A percentile compares a stretch with the other conserved stretches of the same genome.
These are phyloP conservation scores for Zizania palustris DNA, from an alignment of 202 grass and related monocot species.

Conservation along the genomic window DNA sequence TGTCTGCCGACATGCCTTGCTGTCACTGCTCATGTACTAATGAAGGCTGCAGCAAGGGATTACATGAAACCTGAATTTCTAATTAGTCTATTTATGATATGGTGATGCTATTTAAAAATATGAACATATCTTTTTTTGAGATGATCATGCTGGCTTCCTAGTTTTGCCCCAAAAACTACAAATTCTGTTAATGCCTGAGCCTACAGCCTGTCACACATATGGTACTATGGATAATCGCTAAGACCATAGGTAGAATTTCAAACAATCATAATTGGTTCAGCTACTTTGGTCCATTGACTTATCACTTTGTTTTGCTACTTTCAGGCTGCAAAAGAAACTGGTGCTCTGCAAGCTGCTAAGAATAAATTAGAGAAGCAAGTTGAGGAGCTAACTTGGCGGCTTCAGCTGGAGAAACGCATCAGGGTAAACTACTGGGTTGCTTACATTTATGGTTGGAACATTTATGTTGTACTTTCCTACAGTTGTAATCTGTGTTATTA, in stretches of 20 bases:
- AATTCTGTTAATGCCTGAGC: conserved; percentile 13
- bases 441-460: conserved; percentile 11
- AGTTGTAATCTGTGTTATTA: conserved; percentile 12
- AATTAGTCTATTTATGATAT: conserved; percentile 14
- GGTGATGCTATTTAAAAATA: conserved; percentile 14
- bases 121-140: no score
- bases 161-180: conserved; percentile 23
- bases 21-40: conserved; percentile 13
- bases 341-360: conserved; percentile 96
- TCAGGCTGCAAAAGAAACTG: conserved; percentile 97
- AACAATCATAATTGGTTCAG: neutral
- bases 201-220: conserved; percentile 5
- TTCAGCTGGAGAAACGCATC: conserved; percentile 93
- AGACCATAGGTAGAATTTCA: conserved; percentile 13
- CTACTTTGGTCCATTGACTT: conserved; percentile 23
- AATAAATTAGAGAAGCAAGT: conserved; percentile 98
- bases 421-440: conserved; percentile 61
- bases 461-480: conserved; percentile 15
- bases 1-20: conserved; percentile 5
- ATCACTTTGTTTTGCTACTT: conserved; percentile 32
- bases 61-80: neutral
- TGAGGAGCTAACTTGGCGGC: conserved; percentile 86
- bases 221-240: conserved; percentile 26
- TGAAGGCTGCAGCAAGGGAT: conserved; percentile 15
- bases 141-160: neutral